Conservation (phyloP, 2,329 filamentous ascomycete genomes). For the Pleomassaria siparia region DNA sequence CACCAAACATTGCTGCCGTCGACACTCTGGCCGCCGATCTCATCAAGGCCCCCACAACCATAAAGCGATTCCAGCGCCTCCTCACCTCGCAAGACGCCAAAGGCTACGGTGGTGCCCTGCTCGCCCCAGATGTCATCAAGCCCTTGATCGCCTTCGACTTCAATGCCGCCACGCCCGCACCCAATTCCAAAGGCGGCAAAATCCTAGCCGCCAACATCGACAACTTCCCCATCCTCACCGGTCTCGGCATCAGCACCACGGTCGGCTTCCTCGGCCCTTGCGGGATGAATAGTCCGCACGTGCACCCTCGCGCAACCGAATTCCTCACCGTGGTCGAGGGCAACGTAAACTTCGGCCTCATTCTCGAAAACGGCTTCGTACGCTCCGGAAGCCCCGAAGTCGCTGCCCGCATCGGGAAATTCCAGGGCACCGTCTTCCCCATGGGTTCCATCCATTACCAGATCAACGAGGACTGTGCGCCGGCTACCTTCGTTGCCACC, state of each 20-base stretch:
- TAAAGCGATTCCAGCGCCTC: constrained; percentile 44
- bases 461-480: constrained; percentile 51
- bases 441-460: constrained; percentile 52
- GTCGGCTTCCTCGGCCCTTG: constrained; percentile 47
- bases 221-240: constrained; percentile 44
- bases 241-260: constrained; percentile 42
- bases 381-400: constrained; percentile 39
- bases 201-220: constrained; percentile 39
- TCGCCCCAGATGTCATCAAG: constrained; percentile 33
- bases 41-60: constrained; percentile 34
- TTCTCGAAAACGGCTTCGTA: constrained; percentile 50
- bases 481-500: constrained; percentile 47
- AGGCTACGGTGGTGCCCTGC: constrained; percentile 25
- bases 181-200: constrained; percentile 57
- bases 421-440: constrained; percentile 52
- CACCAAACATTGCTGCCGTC: not conserved
- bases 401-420: constrained; percentile 42
- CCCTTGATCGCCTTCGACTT: constrained; percentile 65
- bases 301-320: constrained; percentile 53
- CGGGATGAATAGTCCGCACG: constrained; percentile 52
- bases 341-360: constrained; percentile 47
- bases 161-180: constrained; percentile 44
- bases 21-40: constrained; percentile 30
- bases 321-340: constrained; percentile 50
- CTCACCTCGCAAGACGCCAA: constrained; percentile 19